phyloP scores from a whole-genome alignment of 176 grass and related monocot species.

The Zea luxurians region DNA sequence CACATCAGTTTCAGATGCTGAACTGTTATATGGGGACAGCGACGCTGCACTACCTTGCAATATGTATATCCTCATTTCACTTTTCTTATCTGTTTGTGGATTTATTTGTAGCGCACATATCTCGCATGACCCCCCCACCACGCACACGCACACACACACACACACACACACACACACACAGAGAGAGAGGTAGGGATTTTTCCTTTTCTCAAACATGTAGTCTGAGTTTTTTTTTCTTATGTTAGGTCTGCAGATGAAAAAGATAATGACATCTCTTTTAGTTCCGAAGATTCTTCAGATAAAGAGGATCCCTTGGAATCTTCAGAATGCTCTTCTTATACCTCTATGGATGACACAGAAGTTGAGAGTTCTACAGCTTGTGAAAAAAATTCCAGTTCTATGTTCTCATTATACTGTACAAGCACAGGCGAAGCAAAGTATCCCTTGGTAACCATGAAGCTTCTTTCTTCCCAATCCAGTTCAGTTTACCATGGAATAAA shows the following conservation, averaged over 20 bases:
- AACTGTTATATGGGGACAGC: slow-evolving; percentile 33
- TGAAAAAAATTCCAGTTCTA: slow-evolving; percentile 40
- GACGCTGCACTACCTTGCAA: slow-evolving; percentile 39
- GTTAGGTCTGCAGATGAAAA: slow-evolving; percentile 50
- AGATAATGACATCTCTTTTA: slow-evolving; percentile 43
- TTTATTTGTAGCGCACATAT: too few species aligned
- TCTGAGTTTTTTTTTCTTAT: slow-evolving; percentile 29
- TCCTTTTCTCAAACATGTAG: not conserved
- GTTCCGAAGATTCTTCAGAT: slow-evolving; percentile 68
- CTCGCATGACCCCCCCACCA: too few species aligned
- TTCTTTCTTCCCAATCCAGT: slow-evolving; percentile 45
- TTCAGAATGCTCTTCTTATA: slow-evolving; percentile 71
- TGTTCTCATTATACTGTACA: slow-evolving; percentile 34
- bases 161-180: not conserved
- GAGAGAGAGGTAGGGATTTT: too few species aligned
- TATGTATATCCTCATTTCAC: slow-evolving; percentile 25
- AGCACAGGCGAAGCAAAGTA: slow-evolving; percentile 37
- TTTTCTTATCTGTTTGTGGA: too few species aligned
- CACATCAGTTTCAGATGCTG: slow-evolving; percentile 41
- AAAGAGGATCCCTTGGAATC: slow-evolving; percentile 53
- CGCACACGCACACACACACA: not conserved
- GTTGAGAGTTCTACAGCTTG: slow-evolving; percentile 33
- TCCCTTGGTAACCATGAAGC: slow-evolving; percentile 39
- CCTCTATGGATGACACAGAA: slow-evolving; percentile 69
- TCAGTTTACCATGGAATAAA: slow-evolving; percentile 37